Evolutionary conservation across 306 rosid species (phyloP).

Genomic region (Quercus bicolor): DNA sequence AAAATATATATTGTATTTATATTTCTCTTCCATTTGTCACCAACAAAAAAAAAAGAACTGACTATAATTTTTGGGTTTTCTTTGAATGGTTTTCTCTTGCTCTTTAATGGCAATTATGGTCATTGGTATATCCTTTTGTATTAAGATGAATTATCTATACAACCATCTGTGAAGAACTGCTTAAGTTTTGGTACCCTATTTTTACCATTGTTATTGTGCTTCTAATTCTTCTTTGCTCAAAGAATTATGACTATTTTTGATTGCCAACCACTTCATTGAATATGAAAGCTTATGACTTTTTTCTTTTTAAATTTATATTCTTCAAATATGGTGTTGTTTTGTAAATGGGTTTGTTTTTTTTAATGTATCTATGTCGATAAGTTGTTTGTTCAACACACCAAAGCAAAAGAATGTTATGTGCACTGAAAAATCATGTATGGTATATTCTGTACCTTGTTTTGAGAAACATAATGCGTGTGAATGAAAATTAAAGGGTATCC

Average conservation of each 20-base stretch:
- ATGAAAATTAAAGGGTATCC: background rate
- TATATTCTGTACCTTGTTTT: background rate
- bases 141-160: background rate
- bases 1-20: background rate
- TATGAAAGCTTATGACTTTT: background rate
- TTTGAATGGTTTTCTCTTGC: background rate
- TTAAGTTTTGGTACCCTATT: background rate
- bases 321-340: background rate
- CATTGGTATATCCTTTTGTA: background rate
- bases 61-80: background rate
- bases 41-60: background rate
- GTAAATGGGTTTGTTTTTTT: background rate
- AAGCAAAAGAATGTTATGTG: background rate
- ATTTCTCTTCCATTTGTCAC: background rate
- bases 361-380: background rate
- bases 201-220: background rate
- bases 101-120: background rate
- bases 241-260: background rate
- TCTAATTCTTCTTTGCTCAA: background rate
- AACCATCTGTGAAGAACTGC: background rate
- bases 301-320: background rate
- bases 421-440: background rate
- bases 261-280: background rate
- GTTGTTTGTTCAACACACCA: background rate
- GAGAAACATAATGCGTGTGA: background rate